phyloP scores from a whole-genome alignment of 208 protist genomes.

The Leishmania tarentolae region DNA sequence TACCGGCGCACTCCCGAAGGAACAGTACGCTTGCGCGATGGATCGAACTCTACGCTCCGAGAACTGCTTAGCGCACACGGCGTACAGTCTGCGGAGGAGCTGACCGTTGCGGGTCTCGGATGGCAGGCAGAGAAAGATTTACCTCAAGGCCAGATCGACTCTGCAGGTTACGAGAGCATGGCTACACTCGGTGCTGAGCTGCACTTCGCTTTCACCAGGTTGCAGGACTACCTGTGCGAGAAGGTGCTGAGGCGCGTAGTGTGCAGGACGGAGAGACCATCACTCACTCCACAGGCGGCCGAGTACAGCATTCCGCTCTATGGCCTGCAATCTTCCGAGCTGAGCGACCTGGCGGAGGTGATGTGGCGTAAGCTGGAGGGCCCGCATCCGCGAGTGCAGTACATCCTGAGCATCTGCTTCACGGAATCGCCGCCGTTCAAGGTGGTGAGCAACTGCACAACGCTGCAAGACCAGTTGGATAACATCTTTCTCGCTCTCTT shows the following conservation, averaged over 20 bases:
- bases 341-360: slow-evolving; percentile 61
- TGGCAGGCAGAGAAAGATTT: slow-evolving; percentile 64
- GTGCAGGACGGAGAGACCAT: slow-evolving; percentile 49
- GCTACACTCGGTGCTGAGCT: slow-evolving; percentile 72
- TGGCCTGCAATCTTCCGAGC: slow-evolving; percentile 62
- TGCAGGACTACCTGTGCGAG: slow-evolving; percentile 57
- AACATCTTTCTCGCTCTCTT: slow-evolving; percentile 98
- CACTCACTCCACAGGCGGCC: slow-evolving; percentile 57
- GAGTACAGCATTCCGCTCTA: slow-evolving; percentile 88
- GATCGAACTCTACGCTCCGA: slow-evolving; percentile 64
- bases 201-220: slow-evolving; percentile 75
- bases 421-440: slow-evolving; percentile 57
- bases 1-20: slow-evolving; percentile 64
- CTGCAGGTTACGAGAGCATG: slow-evolving; percentile 42
- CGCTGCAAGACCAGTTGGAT: slow-evolving; percentile 95
- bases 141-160: slow-evolving; percentile 12
- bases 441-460: slow-evolving; percentile 51
- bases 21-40: slow-evolving; percentile 54
- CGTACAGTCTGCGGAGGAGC: slow-evolving; percentile 53
- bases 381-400: slow-evolving; percentile 88
- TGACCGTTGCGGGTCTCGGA: slow-evolving; percentile 86
- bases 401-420: slow-evolving; percentile 95
- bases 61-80: slow-evolving; percentile 73
- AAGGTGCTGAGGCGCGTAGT: slow-evolving; percentile 61
- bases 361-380: slow-evolving; percentile 56